phyloP scores from a whole-genome alignment of 345 rosid species.

The Lepidium aucheri region DNA sequence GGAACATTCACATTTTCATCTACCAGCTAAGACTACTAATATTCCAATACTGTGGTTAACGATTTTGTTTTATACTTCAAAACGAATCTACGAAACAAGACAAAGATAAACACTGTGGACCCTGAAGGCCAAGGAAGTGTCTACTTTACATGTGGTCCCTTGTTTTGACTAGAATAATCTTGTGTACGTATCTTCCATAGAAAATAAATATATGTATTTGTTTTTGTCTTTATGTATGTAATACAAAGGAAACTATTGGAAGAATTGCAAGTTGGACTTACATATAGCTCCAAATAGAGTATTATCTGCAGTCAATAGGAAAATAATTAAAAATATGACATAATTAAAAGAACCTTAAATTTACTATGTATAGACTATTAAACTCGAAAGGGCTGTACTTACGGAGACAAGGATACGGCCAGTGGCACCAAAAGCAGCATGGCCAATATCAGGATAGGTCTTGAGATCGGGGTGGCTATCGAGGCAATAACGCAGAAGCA shows the following conservation, averaged over 20 bases:
- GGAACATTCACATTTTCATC: background rate
- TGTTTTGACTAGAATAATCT: slow-evolving; percentile 2
- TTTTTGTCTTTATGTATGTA: background rate
- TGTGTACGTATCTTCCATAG: background rate
- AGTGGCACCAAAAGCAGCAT: slow-evolving; percentile 72
- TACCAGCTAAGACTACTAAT: background rate
- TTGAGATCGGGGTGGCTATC: slow-evolving; percentile 80
- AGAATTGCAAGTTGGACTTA: slow-evolving; percentile 46
- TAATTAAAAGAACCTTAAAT: background rate
- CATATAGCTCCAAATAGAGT: slow-evolving; percentile 75
- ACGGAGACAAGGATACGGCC: slow-evolving; percentile 80
- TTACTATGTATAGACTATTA: background rate
- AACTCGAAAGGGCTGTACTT: slow-evolving; percentile 1
- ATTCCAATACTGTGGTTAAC: background rate
- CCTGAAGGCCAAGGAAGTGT: slow-evolving; percentile 7
- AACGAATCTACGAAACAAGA: background rate
- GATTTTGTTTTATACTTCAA: background rate
- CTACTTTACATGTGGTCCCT: slow-evolving; percentile 20
- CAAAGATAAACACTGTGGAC: slow-evolving; percentile 3
- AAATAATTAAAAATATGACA: background rate
- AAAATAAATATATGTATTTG: background rate
- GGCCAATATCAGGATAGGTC: slow-evolving; percentile 95
- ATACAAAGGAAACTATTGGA: background rate
- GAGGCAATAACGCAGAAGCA: slow-evolving; percentile 72
- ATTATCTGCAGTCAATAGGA: slow-evolving; percentile 50